Percentiles rank a stretch among this genome's conserved stretches.
These are phyloP conservation scores for Candida palmyrensis DNA, from an alignment of 805 yeast genomes.

Conservation along the genomic window DNA sequence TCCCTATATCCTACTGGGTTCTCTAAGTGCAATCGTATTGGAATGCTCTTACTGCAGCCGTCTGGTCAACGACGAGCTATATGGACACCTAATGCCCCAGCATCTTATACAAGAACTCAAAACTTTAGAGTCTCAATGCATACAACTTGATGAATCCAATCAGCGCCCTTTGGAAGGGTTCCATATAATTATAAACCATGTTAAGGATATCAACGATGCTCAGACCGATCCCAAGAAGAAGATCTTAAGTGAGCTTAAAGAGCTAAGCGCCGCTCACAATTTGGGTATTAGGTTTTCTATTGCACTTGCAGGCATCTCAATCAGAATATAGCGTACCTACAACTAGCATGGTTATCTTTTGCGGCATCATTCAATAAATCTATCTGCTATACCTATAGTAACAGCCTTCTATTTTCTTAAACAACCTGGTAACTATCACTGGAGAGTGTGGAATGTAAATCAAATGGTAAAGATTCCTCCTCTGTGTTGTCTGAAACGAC, in stretches of 20 bases:
- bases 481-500: constrained; percentile 49
- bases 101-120: constrained; percentile 55
- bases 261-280: constrained; percentile 25
- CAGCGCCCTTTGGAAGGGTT: constrained; percentile 37
- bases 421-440: constrained; percentile 57
- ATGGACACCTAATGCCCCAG: constrained; percentile 77
- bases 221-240: constrained; percentile 51
- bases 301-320: constrained; percentile 52
- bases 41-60: constrained; percentile 63
- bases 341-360: no score
- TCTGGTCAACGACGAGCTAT: constrained; percentile 42
- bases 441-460: constrained; percentile 51
- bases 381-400: no score
- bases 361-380: no score
- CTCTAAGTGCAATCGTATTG: constrained; percentile 53
- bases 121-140: constrained; percentile 14
- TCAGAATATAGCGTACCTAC: constrained; percentile 18
- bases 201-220: constrained; percentile 27
- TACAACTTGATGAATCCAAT: constrained; percentile 7
- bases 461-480: constrained; percentile 62
- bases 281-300: constrained; percentile 46
- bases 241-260: constrained; percentile 47
- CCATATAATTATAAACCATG: constrained; percentile 43
- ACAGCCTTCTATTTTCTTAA: constrained; percentile 16
- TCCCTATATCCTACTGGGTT: constrained; percentile 29